Base-by-base conservation (phyloP, 2,329 filamentous ascomycete genomes). In the Amauroascus niger region DNA sequence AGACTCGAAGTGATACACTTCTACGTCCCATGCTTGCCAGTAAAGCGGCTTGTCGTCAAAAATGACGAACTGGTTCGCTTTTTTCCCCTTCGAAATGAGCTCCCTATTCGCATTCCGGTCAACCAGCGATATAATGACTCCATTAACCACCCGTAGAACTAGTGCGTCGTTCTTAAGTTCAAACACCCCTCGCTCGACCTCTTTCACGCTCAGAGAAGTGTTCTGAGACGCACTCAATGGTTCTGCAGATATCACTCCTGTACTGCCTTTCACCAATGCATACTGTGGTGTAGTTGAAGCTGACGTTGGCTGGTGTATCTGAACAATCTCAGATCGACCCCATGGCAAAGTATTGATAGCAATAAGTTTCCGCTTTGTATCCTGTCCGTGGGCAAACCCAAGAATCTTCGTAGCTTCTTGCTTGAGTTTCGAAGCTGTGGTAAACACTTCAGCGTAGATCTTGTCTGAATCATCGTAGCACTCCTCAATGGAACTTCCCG, bases 11-110 rank as follows among this genome's bases (percentile, higher is more conserved):
- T 98, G 93, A 73, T 85, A 98, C 26, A 97, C 90, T 70, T 98
- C 93, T 5, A 97, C 91, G 68, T 98, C 91, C 90, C 91, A 95
- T 2, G 89, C 90, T 71, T 96, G 88, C 90, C 89, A 97, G 74
- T 94, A 95, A 22, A 96, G 79, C 20, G 90, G 90, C 72, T 97
- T 96, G 72, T 98, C 93, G 65, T 98, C 93, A 64, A 94, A 97
- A 22, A 97, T 82, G 59, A 97, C 90, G 49, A 93, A 81, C 66
- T 96, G 89, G 61, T 95, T 95, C 22, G 86, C 90, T 67, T 90
- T 90, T 22, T 80, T 79, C 28, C 76, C 79, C 56, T 78, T 74
- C 2, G 87, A 78, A 47, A 98, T 79, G 18, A 95, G 71, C 67
- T 98, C 89, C 49, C 91, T 83, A 24, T 85, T 76, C 8, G 80